A percentile compares a stretch with the other conserved stretches of the same genome.
Evolutionary conservation across 1,139 yeast species (phyloP).

Genomic region (Dujonia santamariae): DNA sequence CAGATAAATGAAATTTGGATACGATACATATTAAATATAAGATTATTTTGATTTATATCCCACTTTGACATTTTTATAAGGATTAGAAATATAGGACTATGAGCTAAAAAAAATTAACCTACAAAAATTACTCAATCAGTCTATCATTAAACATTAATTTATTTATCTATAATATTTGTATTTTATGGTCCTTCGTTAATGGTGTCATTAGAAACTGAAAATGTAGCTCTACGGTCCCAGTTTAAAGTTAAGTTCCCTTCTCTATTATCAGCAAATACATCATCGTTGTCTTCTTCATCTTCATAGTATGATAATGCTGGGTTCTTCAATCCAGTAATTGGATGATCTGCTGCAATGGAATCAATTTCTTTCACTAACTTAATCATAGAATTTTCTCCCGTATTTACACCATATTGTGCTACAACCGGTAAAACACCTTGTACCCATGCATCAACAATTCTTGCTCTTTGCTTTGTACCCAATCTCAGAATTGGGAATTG

Average conservation of each 20-base stretch:
- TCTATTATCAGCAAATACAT: constrained; percentile 29
- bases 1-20: too few relatives aligned
- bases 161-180: background rate
- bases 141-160: too few relatives aligned
- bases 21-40: too few relatives aligned
- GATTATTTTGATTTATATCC: too few relatives aligned
- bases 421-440: constrained; percentile 45
- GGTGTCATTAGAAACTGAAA: constrained; percentile 9
- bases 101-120: too few relatives aligned
- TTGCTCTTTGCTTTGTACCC: constrained; percentile 75
- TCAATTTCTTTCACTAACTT: constrained; percentile 52
- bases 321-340: constrained; percentile 41
- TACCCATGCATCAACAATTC: constrained; percentile 58
- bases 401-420: constrained; percentile 51
- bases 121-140: too few relatives aligned
- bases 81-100: too few relatives aligned
- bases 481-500: constrained; percentile 67
- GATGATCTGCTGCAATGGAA: constrained; percentile 36
- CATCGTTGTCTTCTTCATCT: constrained; percentile 25
- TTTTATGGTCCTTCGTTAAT: background rate
- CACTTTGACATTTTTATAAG: too few relatives aligned
- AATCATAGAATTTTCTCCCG: constrained; percentile 65
- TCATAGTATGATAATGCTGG: constrained; percentile 46
- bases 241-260: constrained; percentile 27
- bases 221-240: constrained; percentile 10